Conservation (phyloP, 192 early-diverging fungal genomes). For the Coemansia umbellata region DNA sequence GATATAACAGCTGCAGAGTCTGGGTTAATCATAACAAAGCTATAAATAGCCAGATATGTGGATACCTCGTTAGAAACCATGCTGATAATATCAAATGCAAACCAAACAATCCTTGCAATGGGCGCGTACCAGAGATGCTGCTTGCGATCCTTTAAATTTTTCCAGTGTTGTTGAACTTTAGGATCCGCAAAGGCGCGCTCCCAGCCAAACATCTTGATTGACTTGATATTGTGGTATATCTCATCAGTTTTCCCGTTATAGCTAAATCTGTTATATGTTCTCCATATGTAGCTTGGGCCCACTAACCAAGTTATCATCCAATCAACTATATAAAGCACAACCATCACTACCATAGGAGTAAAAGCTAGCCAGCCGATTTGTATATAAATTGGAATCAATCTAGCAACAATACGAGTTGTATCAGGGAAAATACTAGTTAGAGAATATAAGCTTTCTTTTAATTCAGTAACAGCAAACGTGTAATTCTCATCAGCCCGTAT, state of each 20-base stretch:
- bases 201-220: slow-evolving; percentile 45
- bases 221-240: slow-evolving; percentile 12
- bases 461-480: neutral
- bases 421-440: neutral
- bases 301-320: neutral
- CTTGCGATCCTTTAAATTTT: neutral
- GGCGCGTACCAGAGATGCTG: slow-evolving; percentile 29
- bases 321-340: neutral
- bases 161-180: neutral
- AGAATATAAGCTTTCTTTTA: neutral
- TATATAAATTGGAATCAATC: slow-evolving; percentile 8
- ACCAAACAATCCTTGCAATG: slow-evolving; percentile 1
- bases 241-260: neutral
- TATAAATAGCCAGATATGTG: neutral
- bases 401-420: neutral
- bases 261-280: no score
- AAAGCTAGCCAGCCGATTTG: slow-evolving; percentile 12
- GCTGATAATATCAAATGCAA: neutral
- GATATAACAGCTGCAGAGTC: neutral
- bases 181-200: slow-evolving; percentile 18
- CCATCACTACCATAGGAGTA: neutral
- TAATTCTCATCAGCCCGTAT: neutral
- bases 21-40: neutral
- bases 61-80: neutral
- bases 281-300: neutral